Evolutionary conservation across 1,284 basidiomycete genomes (phyloP), one percentile per base, ranked within the genome.

Genomic region (Spongispora temasekensis): DNA sequence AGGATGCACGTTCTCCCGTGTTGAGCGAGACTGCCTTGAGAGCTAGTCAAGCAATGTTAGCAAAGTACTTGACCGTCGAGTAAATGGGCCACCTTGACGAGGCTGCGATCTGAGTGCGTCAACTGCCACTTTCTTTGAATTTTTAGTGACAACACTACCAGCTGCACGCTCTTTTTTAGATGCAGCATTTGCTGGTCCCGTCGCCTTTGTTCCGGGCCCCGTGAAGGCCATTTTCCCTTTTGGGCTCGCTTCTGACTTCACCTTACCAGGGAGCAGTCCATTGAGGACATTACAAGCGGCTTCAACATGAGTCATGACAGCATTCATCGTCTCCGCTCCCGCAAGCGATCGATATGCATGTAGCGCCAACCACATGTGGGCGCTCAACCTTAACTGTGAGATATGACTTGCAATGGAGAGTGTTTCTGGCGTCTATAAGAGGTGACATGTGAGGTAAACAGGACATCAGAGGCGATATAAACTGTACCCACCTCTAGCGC

Each of bases 291-390:
- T 72, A 64, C 79, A 85, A 0, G 85, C 87, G 21, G 82, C 75
- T 30, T 84, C 83, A 0, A 81, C 75, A 61, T 87, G 81, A 27
- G 71, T 63, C 15, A 78, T 71, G 30, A 88, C 77, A 9, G 77
- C 64, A 0, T 71, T 64, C 56, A 74, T 78, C 67, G 83, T 81
- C 27, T 71, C 64, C 23, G 56, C 52, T 9, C 66, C 79, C 4
- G 71, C 76, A 30, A 62, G 58, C 21, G 58, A 61, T 13, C 73
- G 76, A 70, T 91, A 89, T 2, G 82, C 80, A 65, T 89, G 86
- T 15, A 91, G 72, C 1, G 85, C 83, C 42, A 83, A 71, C 88
- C 88, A 90, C n/a, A 91, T 76, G 64, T 87, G 81, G 2, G 78
- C 74, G 2, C 79, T 72, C 2, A 83, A 78, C 32, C 74, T 78